Conservation (phyloP, 2,329 filamentous ascomycete species). For the Pestalotiopsis sp. region DNA sequence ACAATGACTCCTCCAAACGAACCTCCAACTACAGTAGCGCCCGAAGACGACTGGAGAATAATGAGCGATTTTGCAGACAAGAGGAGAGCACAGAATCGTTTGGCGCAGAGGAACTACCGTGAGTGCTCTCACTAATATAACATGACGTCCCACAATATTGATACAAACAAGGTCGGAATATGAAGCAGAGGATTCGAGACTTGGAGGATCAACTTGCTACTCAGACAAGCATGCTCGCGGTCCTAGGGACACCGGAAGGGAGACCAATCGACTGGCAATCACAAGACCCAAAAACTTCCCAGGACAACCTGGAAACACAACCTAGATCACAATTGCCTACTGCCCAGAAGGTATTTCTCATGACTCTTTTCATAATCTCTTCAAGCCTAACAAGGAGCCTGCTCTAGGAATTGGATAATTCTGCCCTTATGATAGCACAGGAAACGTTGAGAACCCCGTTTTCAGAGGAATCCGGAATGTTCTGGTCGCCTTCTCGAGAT, state of each 20-base stretch:
- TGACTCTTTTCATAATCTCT: background rate
- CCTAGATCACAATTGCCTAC: background rate
- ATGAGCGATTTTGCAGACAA: constrained; percentile 6
- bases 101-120: constrained; percentile 3
- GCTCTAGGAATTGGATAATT: background rate
- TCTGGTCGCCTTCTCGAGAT: background rate
- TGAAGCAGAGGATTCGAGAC: constrained; percentile 1
- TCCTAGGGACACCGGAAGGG: background rate
- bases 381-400: background rate
- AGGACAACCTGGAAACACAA: background rate
- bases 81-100: constrained; percentile 2
- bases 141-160: background rate
- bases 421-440: background rate
- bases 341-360: background rate
- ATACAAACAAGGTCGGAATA: background rate
- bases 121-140: background rate
- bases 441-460: background rate
- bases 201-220: background rate
- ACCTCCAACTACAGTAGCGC: background rate
- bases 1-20: constrained; percentile 3
- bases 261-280: background rate
- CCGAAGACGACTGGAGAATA: constrained; percentile 5
- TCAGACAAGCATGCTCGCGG: background rate
- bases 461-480: constrained; percentile 1
- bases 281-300: background rate